A percentile compares a stretch with the other conserved stretches of the same genome.
These are phyloP conservation scores for Coniosporium apollinis DNA, from an alignment of 495 filamentous ascomycete genomes.

Conservation along the genomic window DNA sequence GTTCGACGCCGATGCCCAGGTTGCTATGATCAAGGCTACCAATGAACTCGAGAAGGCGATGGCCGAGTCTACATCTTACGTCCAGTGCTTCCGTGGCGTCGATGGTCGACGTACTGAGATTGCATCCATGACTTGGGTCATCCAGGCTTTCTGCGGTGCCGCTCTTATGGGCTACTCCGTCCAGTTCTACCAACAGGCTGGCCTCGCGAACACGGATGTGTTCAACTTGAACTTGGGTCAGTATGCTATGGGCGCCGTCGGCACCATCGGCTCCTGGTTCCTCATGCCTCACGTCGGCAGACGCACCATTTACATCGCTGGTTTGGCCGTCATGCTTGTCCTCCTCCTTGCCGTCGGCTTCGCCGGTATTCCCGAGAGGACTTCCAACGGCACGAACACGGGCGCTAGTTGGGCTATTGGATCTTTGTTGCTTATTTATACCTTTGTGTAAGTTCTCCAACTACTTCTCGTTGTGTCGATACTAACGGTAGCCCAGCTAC, in stretches of 20 bases:
- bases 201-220: conserved; percentile 19
- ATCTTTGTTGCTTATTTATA: too few species aligned
- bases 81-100: conserved; percentile 24
- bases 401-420: too few species aligned
- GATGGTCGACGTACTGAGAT: conserved; percentile 25
- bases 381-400: conserved; percentile 8
- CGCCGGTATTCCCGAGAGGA: conserved; percentile 18
- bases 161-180: conserved; percentile 69
- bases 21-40: conserved; percentile 25
- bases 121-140: conserved; percentile 46
- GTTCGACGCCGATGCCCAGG: conserved; percentile 23
- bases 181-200: conserved; percentile 62
- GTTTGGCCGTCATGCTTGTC: conserved; percentile 17
- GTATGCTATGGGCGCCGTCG: conserved; percentile 25
- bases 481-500: too few species aligned
- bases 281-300: conserved; percentile 21
- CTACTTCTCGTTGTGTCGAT: too few species aligned
- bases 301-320: conserved; percentile 22
- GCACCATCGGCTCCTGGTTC: conserved; percentile 22
- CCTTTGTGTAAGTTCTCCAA: too few species aligned
- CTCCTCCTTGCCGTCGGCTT: conserved; percentile 26
- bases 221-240: conserved; percentile 24
- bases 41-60: conserved; percentile 23
- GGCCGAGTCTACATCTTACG: conserved; percentile 17
- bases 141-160: conserved; percentile 65